A percentile compares a stretch with the other conserved stretches of the same genome.
Conservation (phyloP, 1,139 yeast species). For the Tardiomyces blankii region DNA sequence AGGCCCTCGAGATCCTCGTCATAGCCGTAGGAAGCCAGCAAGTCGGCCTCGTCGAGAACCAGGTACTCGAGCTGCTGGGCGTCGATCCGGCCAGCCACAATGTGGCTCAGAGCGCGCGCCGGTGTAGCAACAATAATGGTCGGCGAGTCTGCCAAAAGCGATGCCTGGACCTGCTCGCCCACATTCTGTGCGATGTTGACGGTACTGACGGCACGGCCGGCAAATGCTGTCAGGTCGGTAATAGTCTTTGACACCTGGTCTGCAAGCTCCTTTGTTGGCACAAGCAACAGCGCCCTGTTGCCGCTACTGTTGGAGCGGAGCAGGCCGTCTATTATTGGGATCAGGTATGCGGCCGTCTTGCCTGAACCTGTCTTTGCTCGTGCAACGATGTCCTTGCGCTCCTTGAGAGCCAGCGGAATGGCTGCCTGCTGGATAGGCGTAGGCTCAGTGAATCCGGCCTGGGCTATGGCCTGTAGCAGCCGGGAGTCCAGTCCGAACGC, state of each 20-base stretch:
- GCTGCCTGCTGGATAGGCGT: slow-evolving; percentile 85
- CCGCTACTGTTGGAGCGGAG: slow-evolving; percentile 30
- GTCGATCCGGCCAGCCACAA: slow-evolving; percentile 26
- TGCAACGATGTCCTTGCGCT: slow-evolving; percentile 77
- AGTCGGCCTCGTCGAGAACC: slow-evolving; percentile 93
- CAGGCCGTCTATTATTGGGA: slow-evolving; percentile 67
- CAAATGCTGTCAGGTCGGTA: slow-evolving; percentile 55
- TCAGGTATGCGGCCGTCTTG: slow-evolving; percentile 73
- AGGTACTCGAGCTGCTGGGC: slow-evolving; percentile 47
- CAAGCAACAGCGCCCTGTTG: slow-evolving; percentile 46
- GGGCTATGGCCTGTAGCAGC: slow-evolving; percentile 62
- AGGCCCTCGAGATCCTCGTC: slow-evolving; percentile 65
- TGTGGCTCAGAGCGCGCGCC: slow-evolving; percentile 48
- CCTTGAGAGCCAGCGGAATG: slow-evolving; percentile 84
- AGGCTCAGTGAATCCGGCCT: slow-evolving; percentile 72
- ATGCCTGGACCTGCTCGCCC: slow-evolving; percentile 60
- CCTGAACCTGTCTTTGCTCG: slow-evolving; percentile 89
- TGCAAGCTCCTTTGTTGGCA: slow-evolving; percentile 79
- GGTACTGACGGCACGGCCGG: slow-evolving; percentile 55
- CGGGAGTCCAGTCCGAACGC: slow-evolving; percentile 55
- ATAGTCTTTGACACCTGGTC: slow-evolving; percentile 71
- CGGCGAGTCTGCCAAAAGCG: slow-evolving; percentile 64
- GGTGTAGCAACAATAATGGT: slow-evolving; percentile 86
- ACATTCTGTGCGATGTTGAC: slow-evolving; percentile 66
- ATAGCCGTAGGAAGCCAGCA: slow-evolving; percentile 83